Base-by-base conservation (phyloP, 2,329 filamentous ascomycete genomes). In the Epichloe typhina region DNA sequence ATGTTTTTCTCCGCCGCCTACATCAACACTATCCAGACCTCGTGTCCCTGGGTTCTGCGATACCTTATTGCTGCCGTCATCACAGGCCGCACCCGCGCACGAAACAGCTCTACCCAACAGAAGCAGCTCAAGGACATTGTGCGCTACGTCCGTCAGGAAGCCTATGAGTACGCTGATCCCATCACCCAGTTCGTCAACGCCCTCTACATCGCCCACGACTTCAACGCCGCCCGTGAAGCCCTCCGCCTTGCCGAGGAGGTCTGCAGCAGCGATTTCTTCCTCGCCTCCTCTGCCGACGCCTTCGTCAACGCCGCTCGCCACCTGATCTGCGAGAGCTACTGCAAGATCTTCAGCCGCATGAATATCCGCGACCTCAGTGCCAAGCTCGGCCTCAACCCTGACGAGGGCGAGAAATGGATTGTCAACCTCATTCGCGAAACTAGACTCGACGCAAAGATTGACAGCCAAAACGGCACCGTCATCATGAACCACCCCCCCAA, bases 361-460 rank as follows among this genome's bases (percentile, higher is more conserved):
- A 91, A 97, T 69, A 97, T 98, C 69, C 89, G 90, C 79, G 93
- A 97, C 62, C 80, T 98, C 53, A 95, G 89, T 57, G 85, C 83
- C 56, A 87, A 93, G 67, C 82, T 98, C 54, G 93, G 91, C 58
- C 78, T 98, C 57, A 88, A 86, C 66, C 84, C 90, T 62, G 88
- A 95, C 65, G 93, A 97, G 64, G 93, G 93, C 62, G 93, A 98
- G 82, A 98, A 98, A 77, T 98, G 93, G 93, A 98, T 98, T 64
- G 93, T 98, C 62, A 98, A 98, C 76, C 79, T 98, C 57, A 98
- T 98, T 72, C 85, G 93, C 57, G 93, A 98, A 72, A 98, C 93
- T 23, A 82, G 90, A 56, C 86, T 98, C 56, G 93, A 98, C 66
- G 93, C 93, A 63, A 98, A 98, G 82, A 97, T 97, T 66, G 93